Percentiles rank a stretch among this genome's conserved stretches.
phyloP scores from a whole-genome alignment of 306 rosid genomes.

The Quercus mongolica region DNA sequence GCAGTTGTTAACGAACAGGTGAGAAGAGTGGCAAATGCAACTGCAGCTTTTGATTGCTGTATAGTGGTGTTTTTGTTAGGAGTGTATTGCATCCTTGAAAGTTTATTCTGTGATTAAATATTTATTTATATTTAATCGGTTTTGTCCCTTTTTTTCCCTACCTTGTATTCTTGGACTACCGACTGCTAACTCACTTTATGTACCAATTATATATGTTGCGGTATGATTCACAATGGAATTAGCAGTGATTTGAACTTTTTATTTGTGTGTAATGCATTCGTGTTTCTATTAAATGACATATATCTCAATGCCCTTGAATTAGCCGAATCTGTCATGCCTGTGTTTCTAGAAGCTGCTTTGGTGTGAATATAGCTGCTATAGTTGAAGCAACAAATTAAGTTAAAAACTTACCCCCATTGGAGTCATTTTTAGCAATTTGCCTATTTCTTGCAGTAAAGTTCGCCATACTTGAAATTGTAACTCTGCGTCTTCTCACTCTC shows the following conservation, averaged over 20 bases:
- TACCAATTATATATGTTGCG: neutral
- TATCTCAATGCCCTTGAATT: too few species aligned
- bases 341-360: too few species aligned
- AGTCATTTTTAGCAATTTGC: too few species aligned
- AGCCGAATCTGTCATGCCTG: too few species aligned
- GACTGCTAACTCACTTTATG: neutral
- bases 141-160: neutral
- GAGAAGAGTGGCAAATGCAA: conserved; percentile 19
- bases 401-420: too few species aligned
- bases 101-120: neutral
- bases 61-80: neutral
- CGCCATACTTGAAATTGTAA: too few species aligned
- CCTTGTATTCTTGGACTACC: neutral
- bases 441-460: too few species aligned
- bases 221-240: neutral
- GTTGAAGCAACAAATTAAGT: too few species aligned
- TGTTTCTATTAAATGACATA: neutral
- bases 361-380: too few species aligned
- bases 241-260: neutral
- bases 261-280: neutral
- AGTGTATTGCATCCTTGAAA: neutral
- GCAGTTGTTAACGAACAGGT: conserved; percentile 39
- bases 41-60: conserved; percentile 10
- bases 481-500: too few species aligned
- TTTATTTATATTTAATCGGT: neutral